These are phyloP conservation scores for Xylaria sp. DNA, from an alignment of 2,329 filamentous ascomycete species.

Conservation along the genomic window DNA sequence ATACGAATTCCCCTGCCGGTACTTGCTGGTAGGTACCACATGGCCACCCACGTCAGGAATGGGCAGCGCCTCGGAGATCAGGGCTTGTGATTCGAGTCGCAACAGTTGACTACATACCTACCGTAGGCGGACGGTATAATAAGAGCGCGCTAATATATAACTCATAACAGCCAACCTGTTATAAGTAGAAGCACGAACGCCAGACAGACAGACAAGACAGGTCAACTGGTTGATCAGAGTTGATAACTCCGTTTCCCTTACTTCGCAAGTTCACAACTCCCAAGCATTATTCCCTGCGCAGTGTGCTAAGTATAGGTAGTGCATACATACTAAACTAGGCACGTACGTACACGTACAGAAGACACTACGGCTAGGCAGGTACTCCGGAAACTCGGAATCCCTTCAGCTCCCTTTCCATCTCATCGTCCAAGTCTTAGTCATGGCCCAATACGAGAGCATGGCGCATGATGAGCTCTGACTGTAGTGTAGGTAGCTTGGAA, in stretches of 20 bases:
- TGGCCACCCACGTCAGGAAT: conserved; percentile 25
- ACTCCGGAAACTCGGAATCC: no score
- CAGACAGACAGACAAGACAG: no score
- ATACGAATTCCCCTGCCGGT: conserved; percentile 31
- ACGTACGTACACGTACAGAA: not conserved
- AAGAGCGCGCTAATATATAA: not conserved
- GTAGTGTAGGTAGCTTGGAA: not conserved
- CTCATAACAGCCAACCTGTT: not conserved
- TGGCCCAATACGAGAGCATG: not conserved
- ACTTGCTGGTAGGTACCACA: conserved; percentile 9
- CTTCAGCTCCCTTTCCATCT: not conserved
- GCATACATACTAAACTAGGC: no score
- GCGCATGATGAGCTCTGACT: not conserved
- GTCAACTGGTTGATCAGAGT: no score
- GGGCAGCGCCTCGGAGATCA: conserved; percentile 25
- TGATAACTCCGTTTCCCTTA: no score
- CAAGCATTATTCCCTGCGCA: no score
- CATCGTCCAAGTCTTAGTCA: not conserved
- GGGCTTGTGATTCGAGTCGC: conserved; percentile 16
- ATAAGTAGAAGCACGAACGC: not conserved
- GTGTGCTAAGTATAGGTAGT: no score
- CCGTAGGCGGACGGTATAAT: not conserved
- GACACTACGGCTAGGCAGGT: not conserved
- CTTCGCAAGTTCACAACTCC: no score
- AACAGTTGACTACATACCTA: not conserved